These are phyloP conservation scores for Artemisia tridentata DNA, from an alignment of 129 eudicot genomes.

Conservation along the genomic window DNA sequence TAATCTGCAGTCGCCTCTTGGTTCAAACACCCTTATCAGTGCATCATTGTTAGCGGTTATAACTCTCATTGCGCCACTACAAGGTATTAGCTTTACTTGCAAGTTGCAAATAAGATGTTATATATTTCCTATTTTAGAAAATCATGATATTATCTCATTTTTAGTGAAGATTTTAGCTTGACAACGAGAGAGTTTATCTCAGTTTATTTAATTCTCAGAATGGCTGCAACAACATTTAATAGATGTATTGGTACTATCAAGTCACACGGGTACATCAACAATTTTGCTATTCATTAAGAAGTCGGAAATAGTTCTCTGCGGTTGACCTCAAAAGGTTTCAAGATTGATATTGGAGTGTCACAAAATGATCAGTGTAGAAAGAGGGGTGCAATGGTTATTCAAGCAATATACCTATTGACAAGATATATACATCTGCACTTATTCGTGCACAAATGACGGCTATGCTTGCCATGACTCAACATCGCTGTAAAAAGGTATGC, in stretches of 20 bases:
- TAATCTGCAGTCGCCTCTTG: too few relatives aligned
- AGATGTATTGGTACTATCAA: slow-evolving; percentile 54
- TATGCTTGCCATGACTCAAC: slow-evolving; percentile 97
- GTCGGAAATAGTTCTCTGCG: slow-evolving; percentile 35
- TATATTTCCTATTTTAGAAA: too few relatives aligned
- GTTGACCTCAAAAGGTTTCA: slow-evolving; percentile 46
- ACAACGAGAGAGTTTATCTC: not conserved
- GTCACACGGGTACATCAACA: slow-evolving; percentile 39
- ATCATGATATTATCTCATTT: not conserved
- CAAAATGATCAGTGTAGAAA: slow-evolving; percentile 35
- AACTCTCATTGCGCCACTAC: slow-evolving; percentile 70
- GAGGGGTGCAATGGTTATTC: slow-evolving; percentile 37
- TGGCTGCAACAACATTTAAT: slow-evolving; percentile 71
- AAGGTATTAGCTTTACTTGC: not conserved
- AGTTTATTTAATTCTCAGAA: slow-evolving; percentile 37
- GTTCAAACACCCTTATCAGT: slow-evolving; percentile 61
- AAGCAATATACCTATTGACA: slow-evolving; percentile 83
- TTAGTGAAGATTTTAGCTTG: not conserved
- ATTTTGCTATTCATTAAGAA: slow-evolving; percentile 41
- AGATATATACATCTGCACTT: slow-evolving; percentile 75
- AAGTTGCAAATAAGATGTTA: too few relatives aligned
- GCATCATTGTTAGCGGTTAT: slow-evolving; percentile 87
- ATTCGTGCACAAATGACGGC: slow-evolving; percentile 99
- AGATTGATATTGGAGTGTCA: slow-evolving; percentile 36
- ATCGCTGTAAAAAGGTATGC: slow-evolving; percentile 79